A percentile compares a stretch with the other conserved stretches of the same genome.
phyloP scores from a whole-genome alignment of 345 rosid genomes.

The Eucalyptus marginata region DNA sequence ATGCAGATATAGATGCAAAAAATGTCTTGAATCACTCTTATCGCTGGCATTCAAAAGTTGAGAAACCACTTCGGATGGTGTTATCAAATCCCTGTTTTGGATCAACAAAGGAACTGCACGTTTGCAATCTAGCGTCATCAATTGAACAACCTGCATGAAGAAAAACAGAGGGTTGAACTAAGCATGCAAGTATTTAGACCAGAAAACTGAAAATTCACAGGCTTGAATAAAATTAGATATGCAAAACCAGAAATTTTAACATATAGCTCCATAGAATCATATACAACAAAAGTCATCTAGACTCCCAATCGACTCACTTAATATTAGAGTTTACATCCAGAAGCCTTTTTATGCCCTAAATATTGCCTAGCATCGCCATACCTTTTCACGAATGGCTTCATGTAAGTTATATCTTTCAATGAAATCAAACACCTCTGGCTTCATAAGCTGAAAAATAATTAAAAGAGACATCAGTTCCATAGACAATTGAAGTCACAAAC shows the following conservation, averaged over 20 bases:
- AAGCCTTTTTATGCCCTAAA: not conserved
- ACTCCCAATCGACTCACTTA: not conserved
- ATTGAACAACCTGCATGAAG: slow-evolving; percentile 66
- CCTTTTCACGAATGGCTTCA: slow-evolving; percentile 89
- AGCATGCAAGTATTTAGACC: not conserved
- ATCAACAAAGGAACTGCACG: slow-evolving; percentile 70
- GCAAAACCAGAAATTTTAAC: not conserved
- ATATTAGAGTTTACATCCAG: not conserved
- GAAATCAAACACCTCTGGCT: slow-evolving; percentile 78
- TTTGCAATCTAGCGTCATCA: slow-evolving; percentile 88
- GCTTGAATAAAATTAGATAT: not conserved
- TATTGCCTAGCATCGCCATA: slow-evolving; percentile 6
- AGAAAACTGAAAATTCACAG: not conserved
- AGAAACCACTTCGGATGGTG: slow-evolving; percentile 78
- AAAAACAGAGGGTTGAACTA: not conserved
- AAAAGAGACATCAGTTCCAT: not conserved
- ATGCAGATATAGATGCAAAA: slow-evolving; percentile 79
- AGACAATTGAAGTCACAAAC: not conserved
- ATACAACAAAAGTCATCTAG: not conserved
- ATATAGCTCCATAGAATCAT: not conserved
- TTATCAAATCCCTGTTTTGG: slow-evolving; percentile 69
- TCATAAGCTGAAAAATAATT: slow-evolving; percentile 69
- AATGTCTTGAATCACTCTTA: slow-evolving; percentile 76
- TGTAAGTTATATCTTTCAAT: slow-evolving; percentile 77
- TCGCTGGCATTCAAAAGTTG: slow-evolving; percentile 48